A percentile compares a stretch with the other conserved stretches of the same genome.
phyloP scores from a whole-genome alignment of 169 alveolate species.

The Pseudocohnilembus persalinus region DNA sequence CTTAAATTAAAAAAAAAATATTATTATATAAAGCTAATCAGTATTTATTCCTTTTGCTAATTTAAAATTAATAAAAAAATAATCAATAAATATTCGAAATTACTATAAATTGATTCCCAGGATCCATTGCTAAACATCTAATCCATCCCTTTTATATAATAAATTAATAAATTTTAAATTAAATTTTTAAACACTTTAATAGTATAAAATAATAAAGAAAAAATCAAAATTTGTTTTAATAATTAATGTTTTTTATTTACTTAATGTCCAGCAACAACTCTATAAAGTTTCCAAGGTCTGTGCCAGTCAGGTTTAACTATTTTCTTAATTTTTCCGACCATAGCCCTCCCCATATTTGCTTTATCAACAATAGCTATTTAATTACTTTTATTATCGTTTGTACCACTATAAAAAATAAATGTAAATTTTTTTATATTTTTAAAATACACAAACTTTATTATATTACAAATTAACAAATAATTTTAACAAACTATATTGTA shows the following conservation, averaged over 20 bases:
- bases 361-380: slow-evolving; percentile 35
- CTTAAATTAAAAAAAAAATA: too few relatives aligned
- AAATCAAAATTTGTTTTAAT: too few relatives aligned
- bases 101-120: slow-evolving; percentile 95
- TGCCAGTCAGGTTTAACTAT: slow-evolving; percentile 89
- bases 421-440: too few relatives aligned
- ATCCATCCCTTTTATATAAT: slow-evolving; percentile 95
- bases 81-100: too few relatives aligned
- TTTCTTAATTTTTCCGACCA: slow-evolving; percentile 52
- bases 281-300: slow-evolving; percentile 96
- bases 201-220: too few relatives aligned
- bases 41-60: too few relatives aligned
- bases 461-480: too few relatives aligned
- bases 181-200: too few relatives aligned
- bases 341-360: slow-evolving; percentile 48
- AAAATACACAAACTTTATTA: too few relatives aligned
- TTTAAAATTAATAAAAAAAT: too few relatives aligned
- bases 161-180: too few relatives aligned
- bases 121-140: slow-evolving; percentile 95
- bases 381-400: slow-evolving; percentile 10
- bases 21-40: too few relatives aligned
- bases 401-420: background rate
- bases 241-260: background rate
- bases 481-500: background rate
- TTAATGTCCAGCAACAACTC: slow-evolving; percentile 96